Evolutionary conservation across 768 basidiomycete genomes (phyloP), one percentile per base, ranked within the genome.

Genomic region (Phlebiopsis gigantea): DNA sequence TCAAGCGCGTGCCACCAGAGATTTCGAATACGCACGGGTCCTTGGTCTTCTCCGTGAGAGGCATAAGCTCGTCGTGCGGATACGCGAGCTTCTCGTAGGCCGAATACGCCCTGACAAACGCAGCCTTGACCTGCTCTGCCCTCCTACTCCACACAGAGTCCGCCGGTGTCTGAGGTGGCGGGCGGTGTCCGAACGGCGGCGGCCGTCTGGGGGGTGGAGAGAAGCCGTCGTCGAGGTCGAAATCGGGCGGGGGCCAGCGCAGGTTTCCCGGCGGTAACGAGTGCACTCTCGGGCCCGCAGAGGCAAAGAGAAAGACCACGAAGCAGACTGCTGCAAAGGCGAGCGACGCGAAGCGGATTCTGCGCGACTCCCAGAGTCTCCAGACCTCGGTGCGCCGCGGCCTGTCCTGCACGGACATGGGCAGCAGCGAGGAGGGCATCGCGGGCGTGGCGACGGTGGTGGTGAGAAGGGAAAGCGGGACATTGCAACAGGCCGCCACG

Each of bases 91-190:
- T 65, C 61, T 85, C 79, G 63, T 90, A 90, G 12, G 80, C 84
- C 25, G 73, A 71, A 62, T 90, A 90, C 0, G 86, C 85, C 66
- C 87, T 83, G 50, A 75, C 50, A 67, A 87, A 89, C 0, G 86
- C 84, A 5, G 71, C 55, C 65, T 79, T 84, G 28, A 90, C 86
- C 50, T 77, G 72, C 8, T 71, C 68, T 0, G 87, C 83, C 31
- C 82, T 71, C 15, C 71, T 68, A 15, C 72, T 71, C 84, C 86
- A 87, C 1, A 73, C 15, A 15, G 47, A 15, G 28, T 48, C 28
- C 1, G 2, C 28, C 6, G 47, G 47, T 30, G 28, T 30, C 34
- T 39, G 34, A 9, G 34, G 3, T 17, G 12, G 34, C 1, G 47
- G 47, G 2, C 19, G 47, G 10, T n/a, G 26, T 6, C 26, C 26